Conservation (phyloP, 2,329 filamentous ascomycete species). For the Fusarium sp. region DNA sequence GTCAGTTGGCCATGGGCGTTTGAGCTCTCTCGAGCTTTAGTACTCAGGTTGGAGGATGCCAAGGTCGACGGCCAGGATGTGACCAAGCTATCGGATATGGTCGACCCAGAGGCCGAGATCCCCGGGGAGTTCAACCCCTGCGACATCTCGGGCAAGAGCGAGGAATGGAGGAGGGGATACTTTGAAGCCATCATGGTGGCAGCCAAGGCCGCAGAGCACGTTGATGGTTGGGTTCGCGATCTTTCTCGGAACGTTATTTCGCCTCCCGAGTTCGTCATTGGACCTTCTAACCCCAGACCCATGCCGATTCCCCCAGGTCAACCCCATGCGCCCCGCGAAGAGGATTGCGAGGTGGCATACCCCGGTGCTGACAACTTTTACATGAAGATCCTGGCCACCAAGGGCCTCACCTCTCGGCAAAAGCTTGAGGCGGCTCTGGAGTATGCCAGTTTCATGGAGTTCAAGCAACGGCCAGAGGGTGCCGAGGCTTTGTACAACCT, state of each 20-base stretch:
- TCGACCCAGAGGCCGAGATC: slow-evolving; percentile 77
- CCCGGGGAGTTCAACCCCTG: slow-evolving; percentile 71
- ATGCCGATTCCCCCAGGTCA: slow-evolving; percentile 76
- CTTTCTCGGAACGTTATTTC: slow-evolving; percentile 74
- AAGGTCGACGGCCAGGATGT: slow-evolving; percentile 76
- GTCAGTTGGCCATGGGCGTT: slow-evolving; percentile 78
- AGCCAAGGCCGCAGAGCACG: slow-evolving; percentile 80
- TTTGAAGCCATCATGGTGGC: slow-evolving; percentile 83
- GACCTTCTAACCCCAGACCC: slow-evolving; percentile 86
- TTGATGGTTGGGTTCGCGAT: slow-evolving; percentile 84
- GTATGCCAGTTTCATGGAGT: slow-evolving; percentile 88
- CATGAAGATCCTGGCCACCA: slow-evolving; percentile 82
- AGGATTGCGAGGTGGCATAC: slow-evolving; percentile 79
- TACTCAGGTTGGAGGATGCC: slow-evolving; percentile 77
- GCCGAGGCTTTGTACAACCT: slow-evolving; percentile 80
- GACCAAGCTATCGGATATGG: slow-evolving; percentile 65
- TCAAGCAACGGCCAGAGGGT: slow-evolving; percentile 73
- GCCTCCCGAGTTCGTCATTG: slow-evolving; percentile 78
- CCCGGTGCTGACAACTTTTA: slow-evolving; percentile 82
- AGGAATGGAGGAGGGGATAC: slow-evolving; percentile 89
- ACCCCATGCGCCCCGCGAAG: slow-evolving; percentile 74
- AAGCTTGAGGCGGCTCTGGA: slow-evolving; percentile 83
- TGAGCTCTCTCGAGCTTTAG: slow-evolving; percentile 67
- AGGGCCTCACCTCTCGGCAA: slow-evolving; percentile 83
- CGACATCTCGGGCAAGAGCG: slow-evolving; percentile 80